phyloP scores from a whole-genome alignment of 1,139 yeast species.

The Suhomyces chickasaworum region DNA sequence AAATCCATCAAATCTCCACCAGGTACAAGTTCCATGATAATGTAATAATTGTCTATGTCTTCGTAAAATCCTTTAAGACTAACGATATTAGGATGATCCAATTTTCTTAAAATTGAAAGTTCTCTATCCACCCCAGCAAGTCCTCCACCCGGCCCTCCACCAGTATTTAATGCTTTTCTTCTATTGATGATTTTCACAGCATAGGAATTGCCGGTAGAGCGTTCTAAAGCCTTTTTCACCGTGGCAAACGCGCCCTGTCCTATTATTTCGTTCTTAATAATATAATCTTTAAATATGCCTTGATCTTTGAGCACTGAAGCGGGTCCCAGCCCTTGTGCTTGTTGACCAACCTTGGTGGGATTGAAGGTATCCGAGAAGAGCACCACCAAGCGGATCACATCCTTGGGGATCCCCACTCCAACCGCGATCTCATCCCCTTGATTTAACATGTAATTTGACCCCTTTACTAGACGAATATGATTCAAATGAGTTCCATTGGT shows the following conservation, averaged over 20 bases:
- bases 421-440: conserved; percentile 93
- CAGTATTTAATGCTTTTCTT: conserved; percentile 73
- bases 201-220: conserved; percentile 78
- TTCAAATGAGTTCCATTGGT: conserved; percentile 93
- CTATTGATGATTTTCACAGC: conserved; percentile 91
- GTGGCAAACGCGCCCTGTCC: conserved; percentile 98
- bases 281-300: conserved; percentile 72
- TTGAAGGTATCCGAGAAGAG: conserved; percentile 52
- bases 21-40: conserved; percentile 92
- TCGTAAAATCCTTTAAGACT: conserved; percentile 81
- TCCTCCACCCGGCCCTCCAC: conserved; percentile 49
- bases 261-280: conserved; percentile 77
- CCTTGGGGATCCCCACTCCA: conserved; percentile 82
- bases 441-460: conserved; percentile 77
- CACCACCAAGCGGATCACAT: conserved; percentile 73
- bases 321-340: conserved; percentile 18
- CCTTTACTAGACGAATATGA: conserved; percentile 69
- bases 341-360: conserved; percentile 32
- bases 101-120: conserved; percentile 69
- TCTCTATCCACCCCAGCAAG: conserved; percentile 79
- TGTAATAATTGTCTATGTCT: conserved; percentile 74
- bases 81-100: conserved; percentile 86
- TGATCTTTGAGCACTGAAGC: conserved; percentile 35
- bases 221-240: conserved; percentile 85
- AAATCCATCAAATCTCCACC: conserved; percentile 99